Base-by-base conservation (phyloP, 2,329 filamentous ascomycete genomes). In the Fusarium sp. region DNA sequence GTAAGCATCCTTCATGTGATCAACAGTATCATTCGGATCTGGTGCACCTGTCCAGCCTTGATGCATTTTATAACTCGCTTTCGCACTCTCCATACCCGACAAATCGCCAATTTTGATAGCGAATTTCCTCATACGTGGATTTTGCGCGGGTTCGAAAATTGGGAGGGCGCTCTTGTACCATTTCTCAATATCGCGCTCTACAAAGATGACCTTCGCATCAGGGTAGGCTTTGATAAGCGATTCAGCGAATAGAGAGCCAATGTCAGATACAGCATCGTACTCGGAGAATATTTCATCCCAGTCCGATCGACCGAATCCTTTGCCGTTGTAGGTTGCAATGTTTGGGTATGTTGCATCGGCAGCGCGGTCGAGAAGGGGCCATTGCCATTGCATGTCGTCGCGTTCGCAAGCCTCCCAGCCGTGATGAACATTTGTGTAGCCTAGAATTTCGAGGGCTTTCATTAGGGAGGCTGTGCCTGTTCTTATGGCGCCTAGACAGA, bases 181-280 rank as follows among this genome's bases (percentile, higher is more conserved):
- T 3, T 51, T 56, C 5, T 77, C 76, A 11, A 77, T 62, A 18
- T 78, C 73, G 13, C 76, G 73, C 11, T 76, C 65, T 18, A 69
- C 63, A 1, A 79, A 70, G 16, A 79, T 68, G 11, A 78, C 69
- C 25, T 76, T 76, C 2, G 77, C 76, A 0, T 77, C 72, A 1
- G 77, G 77, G 10, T 78, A 79, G 0, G 73, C 73, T 6, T 54
- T 56, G 18, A 77, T 72, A 1, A 79, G 51, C n/a, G 72, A 66
- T 16, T 69, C 54, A 1, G 75, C 70, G 9, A 69, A 76, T 21
- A 71, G 61, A 14, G 66, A 65, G 0, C 70, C 70, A 8, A 77
- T 18, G 41, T 79, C 77, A 0, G 76, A 76, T 0, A 74, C 57
- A 2, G 73, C 74, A 25, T 78, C 73, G 53, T 70, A 76, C 2